phyloP scores from a whole-genome alignment of 352 stramenopile species.

The Phytophthora pseudosyringae region DNA sequence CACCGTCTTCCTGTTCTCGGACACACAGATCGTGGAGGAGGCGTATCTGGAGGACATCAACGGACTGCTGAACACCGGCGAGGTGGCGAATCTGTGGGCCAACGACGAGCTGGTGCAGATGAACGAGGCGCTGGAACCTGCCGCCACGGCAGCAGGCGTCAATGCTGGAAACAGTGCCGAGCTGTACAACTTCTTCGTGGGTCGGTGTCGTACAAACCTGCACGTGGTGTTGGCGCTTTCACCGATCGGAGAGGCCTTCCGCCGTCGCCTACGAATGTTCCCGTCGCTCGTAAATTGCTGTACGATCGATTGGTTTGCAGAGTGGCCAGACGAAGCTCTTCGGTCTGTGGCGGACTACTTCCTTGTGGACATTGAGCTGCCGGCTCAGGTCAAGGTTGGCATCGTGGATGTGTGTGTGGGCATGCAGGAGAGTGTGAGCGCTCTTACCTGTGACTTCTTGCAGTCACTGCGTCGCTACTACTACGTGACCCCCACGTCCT shows the following conservation, averaged over 20 bases:
- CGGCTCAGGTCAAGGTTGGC: constrained; percentile 72
- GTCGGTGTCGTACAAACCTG: constrained; percentile 91
- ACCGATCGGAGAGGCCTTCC: constrained; percentile 94
- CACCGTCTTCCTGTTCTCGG: constrained; percentile 94
- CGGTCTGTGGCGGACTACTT: constrained; percentile 93
- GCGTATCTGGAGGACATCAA: constrained; percentile 95
- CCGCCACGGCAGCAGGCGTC: constrained; percentile 61
- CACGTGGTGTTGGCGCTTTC: constrained; percentile 94
- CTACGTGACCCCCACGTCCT: constrained; percentile 96
- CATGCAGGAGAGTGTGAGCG: constrained; percentile 94
- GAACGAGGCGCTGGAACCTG: constrained; percentile 74
- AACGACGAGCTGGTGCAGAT: constrained; percentile 91
- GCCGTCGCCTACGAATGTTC: constrained; percentile 95
- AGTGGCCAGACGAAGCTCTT: constrained; percentile 95
- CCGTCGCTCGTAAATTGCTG: constrained; percentile 97
- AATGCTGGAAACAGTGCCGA: constrained; percentile 80
- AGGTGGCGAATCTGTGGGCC: constrained; percentile 93
- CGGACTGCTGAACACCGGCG: constrained; percentile 92
- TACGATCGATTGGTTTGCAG: constrained; percentile 97
- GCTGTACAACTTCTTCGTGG: constrained; percentile 93
- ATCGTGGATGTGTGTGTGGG: constrained; percentile 96
- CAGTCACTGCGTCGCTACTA: constrained; percentile 92
- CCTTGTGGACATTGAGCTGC: constrained; percentile 89
- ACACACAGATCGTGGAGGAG: constrained; percentile 95
- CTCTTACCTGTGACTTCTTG: constrained; percentile 85